Conservation (phyloP, 1,139 yeast species). For the Debaryomyces sp. region DNA sequence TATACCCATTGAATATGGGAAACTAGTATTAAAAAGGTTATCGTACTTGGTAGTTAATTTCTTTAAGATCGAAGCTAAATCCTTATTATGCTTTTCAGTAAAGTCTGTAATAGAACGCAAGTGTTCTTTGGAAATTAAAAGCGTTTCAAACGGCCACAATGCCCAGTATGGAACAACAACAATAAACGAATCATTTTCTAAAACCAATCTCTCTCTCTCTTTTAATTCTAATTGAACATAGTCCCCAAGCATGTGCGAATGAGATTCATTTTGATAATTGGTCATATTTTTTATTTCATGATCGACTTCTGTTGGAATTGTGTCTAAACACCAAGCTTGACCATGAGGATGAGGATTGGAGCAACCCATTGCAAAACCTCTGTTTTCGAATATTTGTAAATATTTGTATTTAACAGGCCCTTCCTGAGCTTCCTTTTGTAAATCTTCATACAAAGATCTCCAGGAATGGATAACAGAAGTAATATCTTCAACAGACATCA, state of each 20-base stretch:
- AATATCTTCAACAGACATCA: constrained; percentile 53
- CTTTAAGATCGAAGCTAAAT: constrained; percentile 60
- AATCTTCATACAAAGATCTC: constrained; percentile 53
- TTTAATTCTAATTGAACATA: constrained; percentile 61
- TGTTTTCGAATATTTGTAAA: constrained; percentile 76
- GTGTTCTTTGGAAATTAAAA: constrained; percentile 59
- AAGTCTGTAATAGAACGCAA: constrained; percentile 56
- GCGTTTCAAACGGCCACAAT: constrained; percentile 78
- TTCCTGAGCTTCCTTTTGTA: constrained; percentile 37
- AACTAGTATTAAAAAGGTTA: constrained; percentile 67
- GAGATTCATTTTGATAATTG: constrained; percentile 47
- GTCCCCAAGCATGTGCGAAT: constrained; percentile 60
- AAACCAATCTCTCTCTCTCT: constrained; percentile 55
- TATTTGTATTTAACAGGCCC: constrained; percentile 55
- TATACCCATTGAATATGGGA: constrained; percentile 82
- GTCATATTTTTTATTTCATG: constrained; percentile 56
- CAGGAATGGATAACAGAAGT: constrained; percentile 57
- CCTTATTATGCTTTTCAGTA: constrained; percentile 49
- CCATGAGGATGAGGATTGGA: constrained; percentile 83
- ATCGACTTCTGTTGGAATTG: constrained; percentile 69
- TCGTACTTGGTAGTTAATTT: constrained; percentile 67
- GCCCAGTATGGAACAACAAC: constrained; percentile 88
- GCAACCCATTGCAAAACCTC: constrained; percentile 83
- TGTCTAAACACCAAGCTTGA: constrained; percentile 77
- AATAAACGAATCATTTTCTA: constrained; percentile 62